Conservation (phyloP, 768 basidiomycete species). For the Mrakia gelida region DNA sequence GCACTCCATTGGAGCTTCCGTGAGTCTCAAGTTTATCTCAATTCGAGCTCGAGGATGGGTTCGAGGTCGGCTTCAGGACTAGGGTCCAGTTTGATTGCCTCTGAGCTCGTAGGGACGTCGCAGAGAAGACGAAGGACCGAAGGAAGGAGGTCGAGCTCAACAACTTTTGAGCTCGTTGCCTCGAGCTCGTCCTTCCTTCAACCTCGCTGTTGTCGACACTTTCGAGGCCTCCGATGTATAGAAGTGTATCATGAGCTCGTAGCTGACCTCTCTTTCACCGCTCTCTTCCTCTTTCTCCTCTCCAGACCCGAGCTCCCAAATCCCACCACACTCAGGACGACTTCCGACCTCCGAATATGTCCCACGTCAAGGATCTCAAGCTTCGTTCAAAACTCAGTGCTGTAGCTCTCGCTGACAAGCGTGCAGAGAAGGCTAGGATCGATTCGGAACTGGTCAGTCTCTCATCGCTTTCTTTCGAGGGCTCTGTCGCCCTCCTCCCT, state of each 20-base stretch:
- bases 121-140: neutral
- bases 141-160: neutral
- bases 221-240: too few species aligned
- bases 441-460: conserved; percentile 22
- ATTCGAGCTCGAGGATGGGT: neutral
- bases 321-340: conserved; percentile 28
- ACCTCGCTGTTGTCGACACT: neutral
- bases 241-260: too few species aligned
- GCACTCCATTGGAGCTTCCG: conserved; percentile 26
- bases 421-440: conserved; percentile 23
- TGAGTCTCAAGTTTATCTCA: neutral
- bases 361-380: conserved; percentile 31
- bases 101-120: neutral
- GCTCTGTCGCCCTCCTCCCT: neutral
- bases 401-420: conserved; percentile 24
- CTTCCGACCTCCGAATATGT: conserved; percentile 26
- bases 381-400: conserved; percentile 24
- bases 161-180: neutral
- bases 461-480: neutral
- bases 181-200: neutral
- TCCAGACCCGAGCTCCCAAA: conserved; percentile 26
- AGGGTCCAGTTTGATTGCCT: neutral
- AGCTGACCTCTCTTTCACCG: too few species aligned
- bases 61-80: too few species aligned
- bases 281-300: neutral